phyloP scores from a whole-genome alignment of 257 asterid genomes.

The Gynochthodes officinalis region DNA sequence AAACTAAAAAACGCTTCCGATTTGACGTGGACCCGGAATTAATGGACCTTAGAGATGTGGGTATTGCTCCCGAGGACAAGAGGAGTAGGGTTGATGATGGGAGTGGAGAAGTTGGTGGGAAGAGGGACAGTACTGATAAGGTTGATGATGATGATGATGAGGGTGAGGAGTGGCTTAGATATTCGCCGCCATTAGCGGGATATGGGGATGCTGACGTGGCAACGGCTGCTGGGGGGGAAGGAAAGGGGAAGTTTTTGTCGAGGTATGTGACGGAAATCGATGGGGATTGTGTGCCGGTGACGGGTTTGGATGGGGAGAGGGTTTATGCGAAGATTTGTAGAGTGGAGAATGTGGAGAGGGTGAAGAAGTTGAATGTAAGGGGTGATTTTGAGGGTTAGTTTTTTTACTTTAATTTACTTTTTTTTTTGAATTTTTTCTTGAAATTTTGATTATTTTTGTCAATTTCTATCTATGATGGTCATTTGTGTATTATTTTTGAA shows the following conservation, averaged over 20 bases:
- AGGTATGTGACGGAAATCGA: constrained; percentile 71
- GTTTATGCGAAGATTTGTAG: constrained; percentile 78
- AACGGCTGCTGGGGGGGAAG: constrained; percentile 30
- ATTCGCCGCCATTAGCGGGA: constrained; percentile 37
- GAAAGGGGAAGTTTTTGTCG: constrained; percentile 54
- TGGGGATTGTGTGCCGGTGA: constrained; percentile 83
- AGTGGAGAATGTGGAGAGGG: constrained; percentile 39
- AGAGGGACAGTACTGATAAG: neutral
- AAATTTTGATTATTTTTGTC: neutral
- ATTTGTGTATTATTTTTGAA: neutral
- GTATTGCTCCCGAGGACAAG: constrained; percentile 14
- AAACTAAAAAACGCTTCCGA: constrained; percentile 52
- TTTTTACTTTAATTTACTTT: neutral
- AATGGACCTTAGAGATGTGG: neutral
- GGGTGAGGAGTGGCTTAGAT: constrained; percentile 66
- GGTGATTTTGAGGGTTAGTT: constrained; percentile 47
- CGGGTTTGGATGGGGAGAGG: constrained; percentile 94
- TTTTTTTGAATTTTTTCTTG: neutral
- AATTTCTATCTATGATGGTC: neutral
- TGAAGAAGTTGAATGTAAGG: constrained; percentile 38
- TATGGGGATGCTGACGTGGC: constrained; percentile 46
- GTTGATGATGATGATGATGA: constrained; percentile 18
- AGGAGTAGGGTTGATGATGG: constrained; percentile 10
- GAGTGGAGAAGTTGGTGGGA: constrained; percentile 18
- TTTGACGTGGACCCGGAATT: constrained; percentile 20